These are phyloP conservation scores for Komagataella pseudopastoris DNA, from an alignment of 805 yeast genomes.

Conservation along the genomic window DNA sequence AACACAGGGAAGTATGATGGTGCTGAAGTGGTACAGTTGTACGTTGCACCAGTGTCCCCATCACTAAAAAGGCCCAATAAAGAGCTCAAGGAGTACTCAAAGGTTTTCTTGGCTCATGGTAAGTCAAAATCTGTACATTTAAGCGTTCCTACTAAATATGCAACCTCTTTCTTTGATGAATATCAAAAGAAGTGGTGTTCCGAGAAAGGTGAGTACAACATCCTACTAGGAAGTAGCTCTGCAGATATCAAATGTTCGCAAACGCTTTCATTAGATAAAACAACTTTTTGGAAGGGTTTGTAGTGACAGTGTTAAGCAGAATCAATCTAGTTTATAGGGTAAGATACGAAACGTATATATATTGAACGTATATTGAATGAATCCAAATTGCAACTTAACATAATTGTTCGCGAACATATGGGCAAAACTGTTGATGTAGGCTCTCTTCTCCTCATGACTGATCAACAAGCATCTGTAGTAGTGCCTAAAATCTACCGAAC, in stretches of 20 bases:
- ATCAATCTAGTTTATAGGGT: not conserved
- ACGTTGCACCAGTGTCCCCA: slow-evolving; percentile 22
- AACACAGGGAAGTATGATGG: slow-evolving; percentile 36
- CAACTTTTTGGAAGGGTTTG: slow-evolving; percentile 1
- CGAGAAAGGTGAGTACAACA: slow-evolving; percentile 35
- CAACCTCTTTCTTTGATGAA: slow-evolving; percentile 41
- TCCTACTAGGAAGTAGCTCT: slow-evolving; percentile 24
- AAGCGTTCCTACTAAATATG: slow-evolving; percentile 29
- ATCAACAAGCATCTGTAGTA: not conserved
- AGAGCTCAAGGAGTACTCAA: slow-evolving; percentile 46
- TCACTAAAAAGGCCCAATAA: slow-evolving; percentile 36
- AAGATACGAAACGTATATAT: no score
- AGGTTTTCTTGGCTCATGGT: slow-evolving; percentile 32
- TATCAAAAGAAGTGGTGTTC: slow-evolving; percentile 34
- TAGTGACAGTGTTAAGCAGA: not conserved
- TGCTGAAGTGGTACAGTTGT: slow-evolving; percentile 41
- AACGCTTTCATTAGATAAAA: not conserved
- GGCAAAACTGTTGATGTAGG: not conserved
- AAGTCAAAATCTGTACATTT: slow-evolving; percentile 23
- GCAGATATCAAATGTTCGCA: not conserved
- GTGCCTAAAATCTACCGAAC: not conserved
- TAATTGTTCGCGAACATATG: not conserved
- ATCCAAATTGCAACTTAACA: no score
- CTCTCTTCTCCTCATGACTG: not conserved
- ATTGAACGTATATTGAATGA: no score